Evolutionary conservation across 2,329 filamentous ascomycete genomes (phyloP), one percentile per base, ranked within the genome.

Genomic region (Juglanconis juglandina): DNA sequence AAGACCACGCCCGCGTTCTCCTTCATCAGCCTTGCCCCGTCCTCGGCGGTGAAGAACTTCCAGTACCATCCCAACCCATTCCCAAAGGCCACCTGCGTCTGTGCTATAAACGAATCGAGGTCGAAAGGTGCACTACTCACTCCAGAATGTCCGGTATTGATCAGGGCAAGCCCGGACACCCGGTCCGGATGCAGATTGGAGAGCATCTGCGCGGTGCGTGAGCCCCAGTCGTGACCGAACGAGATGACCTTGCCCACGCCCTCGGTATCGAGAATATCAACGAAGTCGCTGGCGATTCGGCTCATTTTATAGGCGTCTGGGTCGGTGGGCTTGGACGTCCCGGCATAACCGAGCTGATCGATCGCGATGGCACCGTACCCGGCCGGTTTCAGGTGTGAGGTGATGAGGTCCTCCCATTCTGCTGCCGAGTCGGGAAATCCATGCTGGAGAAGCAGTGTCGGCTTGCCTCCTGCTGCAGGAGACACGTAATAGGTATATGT

Each of bases 151-250:
- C 73, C 63, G 4, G 78, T 70, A 59, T 75, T 79, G 17, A 81
- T 59, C 61, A 79, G 69, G 6, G 75, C 66, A 1, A 81, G 65
- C n/a, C 75, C 78, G 4, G 66, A 52, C 5, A 79, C 74, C 11
- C 76, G 72, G 2, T 74, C 67, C 0, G 73, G 76, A 56, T 76
- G 66, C 63, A 74, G 75, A 52, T 77, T 71, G 64, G 76, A 79
- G 13, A 80, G 61, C 13, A 77, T 72, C 56, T 75, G 72, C 0
- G 75, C 73, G 10, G 76, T 62, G 7, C 58, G 62, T 14, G 74
- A 73, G 44, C 80, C 80, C 79, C 79, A 82, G 66, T 83, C 80
- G 62, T 82, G 80, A 48, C 79, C 80, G 37, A 81, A 69, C 3
- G 76, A 71, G 57, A 81, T 71, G 35, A 73, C 70, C 41, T 68